Evolutionary conservation across 2,329 filamentous ascomycete species (phyloP).

Genomic region (Arthroderma sp.): DNA sequence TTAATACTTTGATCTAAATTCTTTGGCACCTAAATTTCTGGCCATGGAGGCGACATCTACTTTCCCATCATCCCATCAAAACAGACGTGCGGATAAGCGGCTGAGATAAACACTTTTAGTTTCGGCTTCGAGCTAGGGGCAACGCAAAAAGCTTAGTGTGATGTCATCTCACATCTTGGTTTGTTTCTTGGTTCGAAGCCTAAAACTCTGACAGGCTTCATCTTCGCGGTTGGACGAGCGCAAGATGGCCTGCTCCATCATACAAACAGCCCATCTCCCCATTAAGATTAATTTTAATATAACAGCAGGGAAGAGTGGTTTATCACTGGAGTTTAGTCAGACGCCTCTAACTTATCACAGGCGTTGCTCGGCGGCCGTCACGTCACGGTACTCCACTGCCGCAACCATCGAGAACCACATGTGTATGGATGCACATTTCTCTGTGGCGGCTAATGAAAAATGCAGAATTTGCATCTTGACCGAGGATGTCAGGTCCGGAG

Average conservation of each 20-base stretch:
- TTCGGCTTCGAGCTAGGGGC: background rate
- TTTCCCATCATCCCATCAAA: background rate
- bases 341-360: background rate
- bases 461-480: no score
- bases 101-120: background rate
- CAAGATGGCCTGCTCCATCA: no score
- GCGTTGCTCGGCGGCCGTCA: background rate
- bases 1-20: no score
- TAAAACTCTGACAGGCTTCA: background rate
- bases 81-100: background rate
- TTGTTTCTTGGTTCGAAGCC: background rate
- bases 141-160: background rate
- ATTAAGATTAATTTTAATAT: background rate
- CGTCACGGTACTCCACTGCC: background rate
- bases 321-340: background rate
- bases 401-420: background rate
- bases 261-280: background rate
- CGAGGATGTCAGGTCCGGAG: no score
- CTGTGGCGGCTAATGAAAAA: background rate
- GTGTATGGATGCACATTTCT: background rate
- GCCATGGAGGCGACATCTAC: background rate
- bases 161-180: background rate
- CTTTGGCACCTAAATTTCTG: no score
- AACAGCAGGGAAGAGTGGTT: background rate
- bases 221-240: background rate